Evolutionary conservation across 1,139 yeast species (phyloP).

Genomic region (Saccharomyces hybrid): DNA sequence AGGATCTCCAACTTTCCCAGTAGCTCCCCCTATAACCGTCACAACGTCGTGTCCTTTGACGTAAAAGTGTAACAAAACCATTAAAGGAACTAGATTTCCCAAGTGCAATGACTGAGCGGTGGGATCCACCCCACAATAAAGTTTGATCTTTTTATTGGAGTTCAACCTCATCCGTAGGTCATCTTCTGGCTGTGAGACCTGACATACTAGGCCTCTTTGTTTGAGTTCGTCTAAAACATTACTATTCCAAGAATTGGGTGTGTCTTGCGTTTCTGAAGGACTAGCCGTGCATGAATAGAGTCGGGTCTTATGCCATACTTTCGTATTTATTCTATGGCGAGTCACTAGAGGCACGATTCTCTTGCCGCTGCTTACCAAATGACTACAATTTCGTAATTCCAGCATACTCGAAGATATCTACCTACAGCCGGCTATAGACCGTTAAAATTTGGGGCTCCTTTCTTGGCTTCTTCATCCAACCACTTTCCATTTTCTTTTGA

Average conservation of each 20-base stretch:
- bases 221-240: constrained; percentile 14
- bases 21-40: constrained; percentile 94
- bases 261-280: not conserved
- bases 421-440: not conserved
- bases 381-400: not conserved
- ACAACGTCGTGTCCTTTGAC: constrained; percentile 77
- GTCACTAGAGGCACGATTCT: not conserved
- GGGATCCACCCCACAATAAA: constrained; percentile 97
- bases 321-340: not conserved
- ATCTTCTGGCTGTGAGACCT: constrained; percentile 27
- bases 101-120: constrained; percentile 83
- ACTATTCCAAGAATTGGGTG: not conserved
- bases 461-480: not conserved
- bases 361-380: not conserved
- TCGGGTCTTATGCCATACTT: not conserved
- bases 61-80: constrained; percentile 76
- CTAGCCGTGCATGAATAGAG: not conserved
- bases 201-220: constrained; percentile 34
- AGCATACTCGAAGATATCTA: not conserved
- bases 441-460: not conserved
- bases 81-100: constrained; percentile 82
- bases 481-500: not conserved
- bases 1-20: constrained; percentile 96
- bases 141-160: constrained; percentile 38
- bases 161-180: constrained; percentile 16